phyloP scores from a whole-genome alignment of 306 rosid genomes.

The Pyrus bretschneideri region DNA sequence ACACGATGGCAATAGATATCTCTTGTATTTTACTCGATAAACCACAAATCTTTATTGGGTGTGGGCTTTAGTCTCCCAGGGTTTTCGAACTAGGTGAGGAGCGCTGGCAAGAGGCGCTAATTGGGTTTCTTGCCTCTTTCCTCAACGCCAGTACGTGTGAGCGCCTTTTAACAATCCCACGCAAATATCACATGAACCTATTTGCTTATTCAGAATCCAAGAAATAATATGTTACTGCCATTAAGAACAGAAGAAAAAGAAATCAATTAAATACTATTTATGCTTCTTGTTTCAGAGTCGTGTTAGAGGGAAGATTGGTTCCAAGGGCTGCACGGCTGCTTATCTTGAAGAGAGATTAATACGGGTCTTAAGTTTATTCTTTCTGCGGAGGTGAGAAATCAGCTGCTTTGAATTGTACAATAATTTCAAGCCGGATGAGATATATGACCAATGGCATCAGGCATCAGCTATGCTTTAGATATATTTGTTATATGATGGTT shows the following conservation, averaged over 20 bases:
- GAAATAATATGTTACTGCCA: background rate
- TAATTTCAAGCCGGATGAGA: background rate
- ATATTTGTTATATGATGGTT: no score
- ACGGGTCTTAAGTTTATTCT: conserved; percentile 57
- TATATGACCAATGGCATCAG: background rate
- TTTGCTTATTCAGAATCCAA: background rate
- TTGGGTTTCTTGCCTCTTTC: background rate
- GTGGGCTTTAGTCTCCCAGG: no score
- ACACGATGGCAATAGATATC: background rate
- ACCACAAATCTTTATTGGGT: no score
- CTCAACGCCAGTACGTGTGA: background rate
- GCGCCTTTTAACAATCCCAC: no score
- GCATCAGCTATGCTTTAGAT: no score
- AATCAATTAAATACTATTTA: background rate
- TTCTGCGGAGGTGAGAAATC: conserved; percentile 49
- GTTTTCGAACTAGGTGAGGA: no score
- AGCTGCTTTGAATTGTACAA: background rate
- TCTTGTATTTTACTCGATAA: no score
- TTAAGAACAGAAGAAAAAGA: no score
- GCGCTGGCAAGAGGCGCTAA: no score
- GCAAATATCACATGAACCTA: background rate
- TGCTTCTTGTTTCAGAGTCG: conserved; percentile 42
- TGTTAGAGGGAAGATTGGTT: conserved; percentile 81
- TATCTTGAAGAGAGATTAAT: conserved; percentile 74
- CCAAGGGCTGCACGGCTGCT: conserved; percentile 58